Percentiles rank a stretch among this genome's conserved stretches.
Conservation (phyloP, 306 rosid species). For the Casuarina equisetifolia region DNA sequence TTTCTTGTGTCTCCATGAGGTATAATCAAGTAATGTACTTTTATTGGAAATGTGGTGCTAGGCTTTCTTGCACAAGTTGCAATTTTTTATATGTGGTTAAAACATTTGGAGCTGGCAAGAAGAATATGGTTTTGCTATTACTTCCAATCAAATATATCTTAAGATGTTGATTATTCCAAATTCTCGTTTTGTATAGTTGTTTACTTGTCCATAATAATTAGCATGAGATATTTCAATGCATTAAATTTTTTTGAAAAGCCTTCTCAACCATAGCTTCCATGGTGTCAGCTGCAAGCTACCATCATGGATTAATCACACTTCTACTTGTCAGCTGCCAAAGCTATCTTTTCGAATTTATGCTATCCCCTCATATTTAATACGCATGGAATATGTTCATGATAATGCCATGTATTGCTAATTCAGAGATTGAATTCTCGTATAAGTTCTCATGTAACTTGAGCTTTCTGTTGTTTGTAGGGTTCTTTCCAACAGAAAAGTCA, state of each 20-base stretch:
- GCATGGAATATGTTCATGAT: too few species aligned
- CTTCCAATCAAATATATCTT: neutral
- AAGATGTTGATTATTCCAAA: neutral
- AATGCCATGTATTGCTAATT: constrained; percentile 15
- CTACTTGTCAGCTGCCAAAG: neutral
- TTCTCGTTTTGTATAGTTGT: neutral
- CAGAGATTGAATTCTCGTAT: neutral
- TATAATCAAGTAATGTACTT: too few species aligned
- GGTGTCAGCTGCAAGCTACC: neutral
- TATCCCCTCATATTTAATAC: too few species aligned
- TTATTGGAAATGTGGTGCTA: too few species aligned
- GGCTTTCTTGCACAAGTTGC: too few species aligned
- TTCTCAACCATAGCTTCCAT: neutral
- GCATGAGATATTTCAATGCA: neutral
- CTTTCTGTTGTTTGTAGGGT: constrained; percentile 39
- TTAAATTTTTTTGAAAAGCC: neutral
- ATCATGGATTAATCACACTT: neutral
- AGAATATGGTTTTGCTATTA: neutral
- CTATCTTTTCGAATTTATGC: neutral
- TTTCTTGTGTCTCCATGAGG: too few species aligned
- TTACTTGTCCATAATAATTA: neutral
- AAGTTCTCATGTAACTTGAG: constrained; percentile 14
- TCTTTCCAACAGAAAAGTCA: constrained; percentile 33
- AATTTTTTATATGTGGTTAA: too few species aligned
- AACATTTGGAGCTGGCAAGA: neutral